A percentile compares a stretch with the other conserved stretches of the same genome.
These are phyloP conservation scores for Kuraishia floccosa DNA, from an alignment of 805 yeast genomes.

Conservation along the genomic window DNA sequence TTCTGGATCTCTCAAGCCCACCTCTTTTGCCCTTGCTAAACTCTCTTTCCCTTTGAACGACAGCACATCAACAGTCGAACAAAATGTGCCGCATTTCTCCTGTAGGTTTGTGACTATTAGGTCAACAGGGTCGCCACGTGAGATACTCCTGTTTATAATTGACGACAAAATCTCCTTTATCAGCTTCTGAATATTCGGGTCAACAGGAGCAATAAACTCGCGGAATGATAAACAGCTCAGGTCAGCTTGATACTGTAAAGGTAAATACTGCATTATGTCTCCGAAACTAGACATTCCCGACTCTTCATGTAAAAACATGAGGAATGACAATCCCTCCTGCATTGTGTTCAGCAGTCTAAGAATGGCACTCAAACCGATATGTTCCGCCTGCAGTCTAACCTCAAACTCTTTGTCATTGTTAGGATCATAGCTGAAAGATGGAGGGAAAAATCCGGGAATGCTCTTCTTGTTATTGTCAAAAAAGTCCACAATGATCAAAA, in stretches of 20 bases:
- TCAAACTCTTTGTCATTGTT: conserved; percentile 36
- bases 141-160: conserved; percentile 77
- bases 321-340: conserved; percentile 84
- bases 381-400: conserved; percentile 79
- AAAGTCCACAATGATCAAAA: conserved; percentile 57
- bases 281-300: conserved; percentile 23
- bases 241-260: conserved; percentile 56
- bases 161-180: conserved; percentile 84
- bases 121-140: conserved; percentile 90
- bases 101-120: conserved; percentile 78
- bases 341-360: conserved; percentile 64
- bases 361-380: conserved; percentile 73
- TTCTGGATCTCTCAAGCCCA: conserved; percentile 63
- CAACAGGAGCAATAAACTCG: conserved; percentile 66
- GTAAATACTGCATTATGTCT: conserved; percentile 59
- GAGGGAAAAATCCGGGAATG: conserved; percentile 52
- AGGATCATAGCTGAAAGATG: conserved; percentile 38
- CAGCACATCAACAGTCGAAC: conserved; percentile 87
- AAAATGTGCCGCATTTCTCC: conserved; percentile 89
- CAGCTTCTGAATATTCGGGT: conserved; percentile 41
- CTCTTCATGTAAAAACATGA: conserved; percentile 74
- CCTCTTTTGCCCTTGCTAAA: conserved; percentile 73
- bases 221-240: conserved; percentile 58
- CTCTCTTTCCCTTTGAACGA: conserved; percentile 92
- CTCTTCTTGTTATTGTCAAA: conserved; percentile 53